phyloP scores from a whole-genome alignment of 139 green algal genomes.

The Coelastrella sp. region DNA sequence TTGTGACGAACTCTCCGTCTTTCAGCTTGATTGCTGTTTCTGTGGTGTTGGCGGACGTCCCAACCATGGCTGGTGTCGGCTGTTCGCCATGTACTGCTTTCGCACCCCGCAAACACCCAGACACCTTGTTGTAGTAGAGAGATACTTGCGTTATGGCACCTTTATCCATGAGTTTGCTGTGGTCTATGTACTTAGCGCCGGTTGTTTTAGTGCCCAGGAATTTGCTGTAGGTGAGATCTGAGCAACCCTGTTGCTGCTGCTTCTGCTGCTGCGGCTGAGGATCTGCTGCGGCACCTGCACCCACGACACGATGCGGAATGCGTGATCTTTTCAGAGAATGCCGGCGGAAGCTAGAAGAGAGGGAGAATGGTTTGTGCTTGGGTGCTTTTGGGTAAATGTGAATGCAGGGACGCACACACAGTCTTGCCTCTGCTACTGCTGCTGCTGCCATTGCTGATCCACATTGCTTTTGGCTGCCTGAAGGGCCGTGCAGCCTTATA shows the following conservation, averaged over 20 bases:
- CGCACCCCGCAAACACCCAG: background rate
- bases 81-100: background rate
- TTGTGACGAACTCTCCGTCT: slow-evolving; percentile 24
- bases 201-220: background rate
- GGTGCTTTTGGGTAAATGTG: too few relatives aligned
- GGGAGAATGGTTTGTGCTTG: too few relatives aligned
- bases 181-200: slow-evolving; percentile 11
- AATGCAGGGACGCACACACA: background rate
- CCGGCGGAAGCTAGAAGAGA: too few relatives aligned
- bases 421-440: background rate
- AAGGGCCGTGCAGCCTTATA: too few relatives aligned
- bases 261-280: background rate
- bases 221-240: background rate
- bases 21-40: background rate
- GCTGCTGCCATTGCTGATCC: background rate
- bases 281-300: too few relatives aligned
- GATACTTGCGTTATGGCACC: slow-evolving; percentile 14
- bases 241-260: background rate
- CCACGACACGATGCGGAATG: too few relatives aligned
- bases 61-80: slow-evolving; percentile 15
- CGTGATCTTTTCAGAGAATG: too few relatives aligned
- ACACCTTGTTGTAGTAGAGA: slow-evolving; percentile 3
- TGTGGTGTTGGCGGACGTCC: slow-evolving; percentile 7
- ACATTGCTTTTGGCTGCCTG: too few relatives aligned
- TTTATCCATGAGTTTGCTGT: background rate